Evolutionary conservation across 2,329 filamentous ascomycete species (phyloP).

Genomic region (Fusarium oligoseptatum): DNA sequence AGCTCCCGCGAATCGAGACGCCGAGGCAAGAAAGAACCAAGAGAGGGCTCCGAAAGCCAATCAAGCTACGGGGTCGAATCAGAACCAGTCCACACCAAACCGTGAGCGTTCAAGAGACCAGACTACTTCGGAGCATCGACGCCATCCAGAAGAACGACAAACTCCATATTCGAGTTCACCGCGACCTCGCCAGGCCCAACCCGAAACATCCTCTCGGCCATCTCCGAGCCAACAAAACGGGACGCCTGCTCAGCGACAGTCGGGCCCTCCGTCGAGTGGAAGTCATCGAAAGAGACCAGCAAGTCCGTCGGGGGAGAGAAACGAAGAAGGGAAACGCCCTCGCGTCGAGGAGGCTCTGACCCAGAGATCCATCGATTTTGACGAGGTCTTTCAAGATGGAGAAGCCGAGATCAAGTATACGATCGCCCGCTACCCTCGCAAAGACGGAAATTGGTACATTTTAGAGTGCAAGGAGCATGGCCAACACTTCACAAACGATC

Average conservation of each 20-base stretch:
- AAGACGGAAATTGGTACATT: slow-evolving; percentile 12
- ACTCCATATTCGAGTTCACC: neutral
- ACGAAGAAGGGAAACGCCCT: neutral
- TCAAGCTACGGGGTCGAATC: neutral
- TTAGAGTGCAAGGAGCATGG: slow-evolving; percentile 9
- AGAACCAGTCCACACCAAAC: neutral
- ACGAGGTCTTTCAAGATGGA: slow-evolving; percentile 20
- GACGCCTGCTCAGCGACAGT: neutral
- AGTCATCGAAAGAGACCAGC: neutral
- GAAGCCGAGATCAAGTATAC: slow-evolving; percentile 1
- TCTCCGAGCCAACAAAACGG: neutral
- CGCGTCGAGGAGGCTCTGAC: neutral
- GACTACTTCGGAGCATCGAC: neutral
- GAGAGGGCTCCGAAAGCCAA: too few species aligned
- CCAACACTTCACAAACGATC: neutral
- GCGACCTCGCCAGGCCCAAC: neutral
- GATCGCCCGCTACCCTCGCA: neutral
- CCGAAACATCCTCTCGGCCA: neutral
- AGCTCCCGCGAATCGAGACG: neutral
- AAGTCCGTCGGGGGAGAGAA: neutral
- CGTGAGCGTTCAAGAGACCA: neutral
- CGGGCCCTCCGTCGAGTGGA: neutral
- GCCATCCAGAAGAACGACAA: neutral
- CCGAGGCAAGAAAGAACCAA: neutral
- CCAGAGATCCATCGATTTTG: slow-evolving; percentile 6